Base-by-base conservation (phyloP, 108 stramenopile genomes). In the Stephanodiscus minutulus region DNA sequence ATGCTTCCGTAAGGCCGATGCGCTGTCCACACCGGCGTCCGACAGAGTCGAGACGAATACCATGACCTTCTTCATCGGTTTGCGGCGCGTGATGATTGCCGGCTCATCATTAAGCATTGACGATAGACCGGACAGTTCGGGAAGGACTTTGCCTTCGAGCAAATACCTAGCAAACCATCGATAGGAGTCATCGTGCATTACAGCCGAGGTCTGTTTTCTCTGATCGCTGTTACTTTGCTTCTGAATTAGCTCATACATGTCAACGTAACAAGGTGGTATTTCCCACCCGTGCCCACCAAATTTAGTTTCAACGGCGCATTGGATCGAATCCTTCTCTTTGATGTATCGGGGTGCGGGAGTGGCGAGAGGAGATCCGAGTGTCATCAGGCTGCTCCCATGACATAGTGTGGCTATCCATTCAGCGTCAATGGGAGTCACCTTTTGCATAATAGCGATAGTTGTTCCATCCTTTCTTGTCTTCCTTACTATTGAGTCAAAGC, bases 161-260 rank as follows among this genome's bases (percentile, higher is more conserved):
- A 96, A 71, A 73, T 74, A 88, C 54, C 91, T 70, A 43, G 85
- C 92, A 83, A 96, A 96, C 89, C 89, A 93, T 20, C 90, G 84
- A 69, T 86, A 96, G 10, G 84, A 86, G 66, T 96, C 94, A 54
- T 85, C 91, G 58, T 64, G 24, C 50, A 86, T 60, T 47, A 87
- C 82, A 22, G 83, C 77, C 52, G 74, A 33, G 20, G 47, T 80
- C 76, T 70, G 65, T 66, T 71, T 81, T 63, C 25, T 68, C 27
- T 56, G n/a, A 33, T 33, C 31, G 31, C 31, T 33, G 31, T 33
- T 4, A 33, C 31, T 33, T 33, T 33, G 31, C 31, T 33, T 33
- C 31, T 33, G 31, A 33, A 33, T 33, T 33, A 33, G 31, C 3
- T 5, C 31, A 33, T 33, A 33, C 31, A 33, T 33, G 5, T 33